A percentile compares a stretch with the other conserved stretches of the same genome.
Evolutionary conservation across 331 rosid genomes (phyloP).

Genomic region (Cydonia oblonga): DNA sequence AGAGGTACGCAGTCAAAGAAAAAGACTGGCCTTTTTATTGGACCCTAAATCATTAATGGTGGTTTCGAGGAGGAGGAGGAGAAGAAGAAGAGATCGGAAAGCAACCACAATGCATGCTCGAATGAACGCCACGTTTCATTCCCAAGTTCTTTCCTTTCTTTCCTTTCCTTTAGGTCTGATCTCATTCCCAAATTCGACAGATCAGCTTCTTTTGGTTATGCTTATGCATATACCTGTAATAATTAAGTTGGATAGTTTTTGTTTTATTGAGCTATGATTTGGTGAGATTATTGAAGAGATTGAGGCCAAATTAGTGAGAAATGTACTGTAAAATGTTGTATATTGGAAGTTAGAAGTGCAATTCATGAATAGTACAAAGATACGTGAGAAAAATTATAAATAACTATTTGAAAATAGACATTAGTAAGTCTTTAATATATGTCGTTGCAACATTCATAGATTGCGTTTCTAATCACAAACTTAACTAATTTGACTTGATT

Average conservation of each 20-base stretch:
- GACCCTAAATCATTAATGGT: neutral
- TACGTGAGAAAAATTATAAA: neutral
- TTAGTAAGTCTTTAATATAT: too few species aligned
- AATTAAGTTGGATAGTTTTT: neutral
- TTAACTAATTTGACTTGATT: too few species aligned
- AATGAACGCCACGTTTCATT: conserved; percentile 28
- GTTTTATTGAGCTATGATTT: neutral
- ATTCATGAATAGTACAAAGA: neutral
- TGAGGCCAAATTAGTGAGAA: neutral
- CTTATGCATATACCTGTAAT: neutral
- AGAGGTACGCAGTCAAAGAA: neutral
- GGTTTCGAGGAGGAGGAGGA: neutral
- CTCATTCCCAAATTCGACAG: neutral
- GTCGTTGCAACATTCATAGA: too few species aligned
- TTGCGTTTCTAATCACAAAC: too few species aligned
- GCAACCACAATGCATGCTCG: conserved; percentile 5
- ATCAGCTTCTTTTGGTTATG: neutral
- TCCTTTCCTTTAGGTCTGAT: neutral
- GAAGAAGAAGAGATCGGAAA: conserved; percentile 6
- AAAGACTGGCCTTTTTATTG: neutral
- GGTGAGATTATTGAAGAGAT: neutral
- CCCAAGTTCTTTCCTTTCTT: conserved; percentile 6
- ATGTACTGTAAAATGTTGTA: too few species aligned
- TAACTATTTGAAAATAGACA: too few species aligned
- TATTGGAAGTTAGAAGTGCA: neutral